Base-by-base conservation (phyloP, 345 rosid genomes). In the Pelargonium nanum region DNA sequence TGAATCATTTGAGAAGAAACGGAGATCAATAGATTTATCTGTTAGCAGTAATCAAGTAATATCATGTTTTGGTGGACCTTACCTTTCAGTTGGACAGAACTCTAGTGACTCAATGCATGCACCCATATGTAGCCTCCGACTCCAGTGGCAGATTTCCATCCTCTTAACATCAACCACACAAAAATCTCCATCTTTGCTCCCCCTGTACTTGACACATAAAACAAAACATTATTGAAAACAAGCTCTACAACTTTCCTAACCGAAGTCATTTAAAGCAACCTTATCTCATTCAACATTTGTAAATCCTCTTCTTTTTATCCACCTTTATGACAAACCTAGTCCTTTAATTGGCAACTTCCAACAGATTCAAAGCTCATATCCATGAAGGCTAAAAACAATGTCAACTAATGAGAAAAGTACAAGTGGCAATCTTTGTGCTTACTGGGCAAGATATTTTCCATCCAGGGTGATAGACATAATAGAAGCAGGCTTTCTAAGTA, bases 391-490 rank as follows among this genome's bases (percentile, higher is more conserved):
- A 10, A 10, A 34, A 34, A 34, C 45, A 9, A 34, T 34, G 12
- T 34, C 6, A 34, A 34, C 10, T 15, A 34, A 34, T 34, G 6
- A 34, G 45, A 34, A 34, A 1, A 34, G 12, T 34, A 5, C 45
- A 34, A 34, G 12, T 23, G 5, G 32, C 9, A 45, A 55, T 19
- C 6, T n/a, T 5, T 57, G 59, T 44, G 28, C 99, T 82, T 78
- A 93, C 96, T 74, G 63, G 67, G 95, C 91, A 72, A 93, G 86
- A 73, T 93, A 93, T 83, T 89, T 93, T 24, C 97, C 99, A 68
- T 89, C 94, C 76, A 77, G 67, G 79, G 97, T 93, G 72, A 89
- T 74, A 24, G 96, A 84, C 96, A 93, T 84, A 24, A 78, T 65
- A 6, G 88, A 77, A 56, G 93, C 97, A 57, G 85, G 78, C 76